Conservation (phyloP, 2,329 filamentous ascomycete genomes). For the Monilinia polystroma region DNA sequence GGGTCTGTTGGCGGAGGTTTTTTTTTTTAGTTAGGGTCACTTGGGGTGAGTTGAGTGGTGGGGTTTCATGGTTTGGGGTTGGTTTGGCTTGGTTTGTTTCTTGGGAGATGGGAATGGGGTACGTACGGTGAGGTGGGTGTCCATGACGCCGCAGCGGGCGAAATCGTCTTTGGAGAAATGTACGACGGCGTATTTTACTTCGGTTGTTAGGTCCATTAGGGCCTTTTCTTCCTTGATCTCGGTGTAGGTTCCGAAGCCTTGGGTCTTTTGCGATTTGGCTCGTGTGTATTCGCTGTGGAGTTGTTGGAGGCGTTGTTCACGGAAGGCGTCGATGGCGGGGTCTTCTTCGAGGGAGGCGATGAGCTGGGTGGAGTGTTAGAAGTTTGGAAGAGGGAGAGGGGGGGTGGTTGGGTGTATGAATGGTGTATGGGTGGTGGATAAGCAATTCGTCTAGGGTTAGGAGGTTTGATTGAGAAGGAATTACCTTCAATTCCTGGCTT, state of each 20-base stretch:
- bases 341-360: conserved; percentile 57
- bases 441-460: not conserved
- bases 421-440: not conserved
- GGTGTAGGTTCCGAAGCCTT: conserved; percentile 52
- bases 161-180: conserved; percentile 47
- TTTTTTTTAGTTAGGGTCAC: conserved; percentile 12
- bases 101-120: too few species aligned
- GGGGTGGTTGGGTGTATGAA: not conserved
- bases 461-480: not conserved
- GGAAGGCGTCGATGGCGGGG: conserved; percentile 51
- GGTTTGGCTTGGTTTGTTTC: conserved; percentile 15
- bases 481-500: not conserved
- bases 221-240: conserved; percentile 59
- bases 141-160: conserved; percentile 45
- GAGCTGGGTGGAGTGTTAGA: conserved; percentile 45
- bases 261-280: conserved; percentile 51
- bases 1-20: conserved; percentile 38
- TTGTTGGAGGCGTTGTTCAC: conserved; percentile 57
- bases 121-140: conserved; percentile 42
- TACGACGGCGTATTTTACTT: conserved; percentile 43
- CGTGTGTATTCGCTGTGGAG: conserved; percentile 55
- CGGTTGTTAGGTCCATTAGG: conserved; percentile 50
- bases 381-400: not conserved
- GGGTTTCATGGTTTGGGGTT: too few species aligned
- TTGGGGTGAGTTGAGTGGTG: too few species aligned